phyloP scores from a whole-genome alignment of 257 asterid species.

The Craterostigma plantagineum region DNA sequence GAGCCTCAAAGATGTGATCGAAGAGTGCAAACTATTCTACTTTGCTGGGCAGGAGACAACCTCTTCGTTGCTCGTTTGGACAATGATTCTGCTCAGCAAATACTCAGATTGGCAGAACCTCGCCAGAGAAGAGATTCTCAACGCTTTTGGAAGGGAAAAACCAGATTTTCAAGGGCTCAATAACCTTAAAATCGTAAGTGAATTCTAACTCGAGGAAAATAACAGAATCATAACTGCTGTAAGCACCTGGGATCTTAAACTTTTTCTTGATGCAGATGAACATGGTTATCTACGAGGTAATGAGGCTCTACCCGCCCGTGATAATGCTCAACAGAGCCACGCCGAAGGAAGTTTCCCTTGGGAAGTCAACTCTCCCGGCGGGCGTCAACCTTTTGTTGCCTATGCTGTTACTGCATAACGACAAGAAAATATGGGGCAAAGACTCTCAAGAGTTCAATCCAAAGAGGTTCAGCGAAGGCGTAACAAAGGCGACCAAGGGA shows the following conservation, averaged over 20 bases:
- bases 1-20: conserved; percentile 28
- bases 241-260: background rate
- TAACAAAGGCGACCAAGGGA: conserved; percentile 17
- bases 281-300: conserved; percentile 38
- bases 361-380: conserved; percentile 17
- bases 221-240: no score
- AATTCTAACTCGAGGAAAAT: conserved; percentile 11
- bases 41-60: conserved; percentile 55
- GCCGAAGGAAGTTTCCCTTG: conserved; percentile 14
- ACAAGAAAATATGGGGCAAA: conserved; percentile 25
- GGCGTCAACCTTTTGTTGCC: conserved; percentile 26
- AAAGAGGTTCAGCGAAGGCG: conserved; percentile 28
- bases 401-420: conserved; percentile 18
- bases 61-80: conserved; percentile 30
- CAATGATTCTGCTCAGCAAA: conserved; percentile 18
- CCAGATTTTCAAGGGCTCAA: conserved; percentile 24
- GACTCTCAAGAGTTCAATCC: conserved; percentile 51
- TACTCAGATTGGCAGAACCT: conserved; percentile 30
- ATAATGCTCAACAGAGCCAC: conserved; percentile 6
- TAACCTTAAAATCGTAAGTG: conserved; percentile 16
- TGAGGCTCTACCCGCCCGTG: conserved; percentile 33
- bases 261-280: conserved; percentile 13
- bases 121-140: conserved; percentile 35
- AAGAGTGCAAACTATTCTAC: conserved; percentile 47
- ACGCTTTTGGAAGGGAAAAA: conserved; percentile 11